phyloP scores from a whole-genome alignment of 768 basidiomycete species.

The Rhizopogon roseolus region DNA sequence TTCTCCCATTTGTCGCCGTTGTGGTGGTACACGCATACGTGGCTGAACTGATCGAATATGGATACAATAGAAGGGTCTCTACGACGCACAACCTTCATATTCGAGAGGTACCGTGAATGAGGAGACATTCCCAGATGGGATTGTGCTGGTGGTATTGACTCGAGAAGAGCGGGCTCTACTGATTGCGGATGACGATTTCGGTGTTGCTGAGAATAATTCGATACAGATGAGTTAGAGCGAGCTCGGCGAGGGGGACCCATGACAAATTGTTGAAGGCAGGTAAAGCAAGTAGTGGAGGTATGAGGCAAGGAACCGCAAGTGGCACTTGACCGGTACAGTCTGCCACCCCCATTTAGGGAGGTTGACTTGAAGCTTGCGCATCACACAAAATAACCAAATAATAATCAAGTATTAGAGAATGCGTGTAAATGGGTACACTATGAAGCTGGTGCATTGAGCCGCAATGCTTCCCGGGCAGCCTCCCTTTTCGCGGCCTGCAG shows the following conservation, averaged over 20 bases:
- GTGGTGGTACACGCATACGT: slow-evolving; percentile 78
- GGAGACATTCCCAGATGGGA: slow-evolving; percentile 50
- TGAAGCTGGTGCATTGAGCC: background rate
- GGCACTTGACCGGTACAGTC: background rate
- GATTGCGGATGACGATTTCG: slow-evolving; percentile 2
- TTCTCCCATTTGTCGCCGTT: slow-evolving; percentile 78
- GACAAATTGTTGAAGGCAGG: background rate
- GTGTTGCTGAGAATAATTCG: slow-evolving; percentile 8
- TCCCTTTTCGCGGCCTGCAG: slow-evolving; percentile 22
- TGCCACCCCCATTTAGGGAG: slow-evolving; percentile 5
- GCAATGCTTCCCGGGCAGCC: background rate
- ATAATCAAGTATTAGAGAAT: background rate
- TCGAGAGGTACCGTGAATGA: slow-evolving; percentile 63
- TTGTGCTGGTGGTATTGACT: slow-evolving; percentile 7
- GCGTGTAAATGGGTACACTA: background rate
- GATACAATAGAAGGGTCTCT: slow-evolving; percentile 75
- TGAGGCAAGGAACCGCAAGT: slow-evolving; percentile 1
- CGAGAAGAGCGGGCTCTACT: slow-evolving; percentile 1
- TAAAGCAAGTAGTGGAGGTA: slow-evolving; percentile 2
- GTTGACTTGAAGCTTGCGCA: background rate
- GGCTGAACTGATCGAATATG: slow-evolving; percentile 85
- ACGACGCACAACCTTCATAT: slow-evolving; percentile 75
- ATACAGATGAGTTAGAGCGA: slow-evolving; percentile 23
- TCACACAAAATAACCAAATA: too few relatives aligned
- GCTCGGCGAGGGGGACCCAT: slow-evolving; percentile 26